These are phyloP conservation scores for Astraeus odoratus DNA, from an alignment of 768 basidiomycete species.

Conservation along the genomic window DNA sequence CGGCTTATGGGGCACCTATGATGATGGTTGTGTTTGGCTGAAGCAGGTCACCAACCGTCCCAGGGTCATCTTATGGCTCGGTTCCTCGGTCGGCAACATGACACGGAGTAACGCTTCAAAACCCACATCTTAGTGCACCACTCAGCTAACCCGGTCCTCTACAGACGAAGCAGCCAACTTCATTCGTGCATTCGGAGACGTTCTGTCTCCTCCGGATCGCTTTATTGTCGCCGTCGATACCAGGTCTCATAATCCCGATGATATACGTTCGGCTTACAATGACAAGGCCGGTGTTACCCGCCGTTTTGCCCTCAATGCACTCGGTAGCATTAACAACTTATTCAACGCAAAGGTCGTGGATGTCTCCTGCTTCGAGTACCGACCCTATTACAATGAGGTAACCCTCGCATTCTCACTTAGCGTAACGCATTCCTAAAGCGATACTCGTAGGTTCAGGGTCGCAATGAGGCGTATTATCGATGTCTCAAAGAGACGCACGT, in stretches of 20 bases:
- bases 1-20: constrained; percentile 7
- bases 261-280: constrained; percentile 1
- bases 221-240: constrained; percentile 3
- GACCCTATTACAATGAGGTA: constrained; percentile 4
- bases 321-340: constrained; percentile 2
- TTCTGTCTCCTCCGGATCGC: constrained; percentile 1
- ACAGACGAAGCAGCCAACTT: constrained; percentile 3
- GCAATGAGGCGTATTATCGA: not conserved
- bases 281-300: constrained; percentile 2
- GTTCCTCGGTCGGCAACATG: constrained; percentile 8
- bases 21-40: constrained; percentile 5
- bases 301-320: constrained; percentile 3
- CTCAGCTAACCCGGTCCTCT: not conserved
- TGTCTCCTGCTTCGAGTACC: constrained; percentile 1
- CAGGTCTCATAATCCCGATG: not conserved
- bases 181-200: constrained; percentile 2
- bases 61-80: constrained; percentile 4
- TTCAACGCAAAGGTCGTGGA: not conserved
- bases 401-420: not conserved
- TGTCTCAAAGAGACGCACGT: not conserved
- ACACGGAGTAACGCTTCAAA: constrained; percentile 1
- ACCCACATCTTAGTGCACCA: not conserved
- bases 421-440: not conserved
- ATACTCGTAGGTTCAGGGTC: not conserved
- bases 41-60: not conserved